A percentile compares a stretch with the other conserved stretches of the same genome.
Evolutionary conservation across 2,329 filamentous ascomycete species (phyloP).

Genomic region (Alternaria conjuncta): DNA sequence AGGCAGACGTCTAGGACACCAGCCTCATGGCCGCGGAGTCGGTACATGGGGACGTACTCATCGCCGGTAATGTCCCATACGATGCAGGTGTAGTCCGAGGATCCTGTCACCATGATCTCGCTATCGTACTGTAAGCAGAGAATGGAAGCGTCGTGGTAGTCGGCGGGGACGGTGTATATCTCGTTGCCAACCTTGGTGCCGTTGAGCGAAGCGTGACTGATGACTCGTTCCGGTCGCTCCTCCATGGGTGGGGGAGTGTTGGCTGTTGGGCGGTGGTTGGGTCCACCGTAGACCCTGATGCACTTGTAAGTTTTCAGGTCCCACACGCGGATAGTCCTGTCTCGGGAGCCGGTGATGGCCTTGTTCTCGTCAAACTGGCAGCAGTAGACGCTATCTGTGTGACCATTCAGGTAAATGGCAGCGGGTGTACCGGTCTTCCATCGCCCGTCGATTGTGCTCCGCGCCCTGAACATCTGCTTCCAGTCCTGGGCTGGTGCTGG

Average conservation of each 20-base stretch:
- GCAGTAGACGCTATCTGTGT: constrained; percentile 96
- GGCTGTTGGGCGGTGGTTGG: constrained; percentile 63
- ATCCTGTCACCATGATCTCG: constrained; percentile 90
- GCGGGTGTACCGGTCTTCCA: constrained; percentile 82
- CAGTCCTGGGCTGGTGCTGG: constrained; percentile 68
- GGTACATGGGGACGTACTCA: constrained; percentile 67
- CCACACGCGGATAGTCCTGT: constrained; percentile 96
- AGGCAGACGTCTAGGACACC: constrained; percentile 95
- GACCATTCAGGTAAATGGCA: constrained; percentile 88
- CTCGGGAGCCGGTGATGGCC: constrained; percentile 94
- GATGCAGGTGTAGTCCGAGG: constrained; percentile 89
- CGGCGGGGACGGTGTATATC: constrained; percentile 54
- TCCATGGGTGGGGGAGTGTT: constrained; percentile 56
- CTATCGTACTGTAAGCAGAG: constrained; percentile 95
- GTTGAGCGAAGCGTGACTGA: constrained; percentile 55
- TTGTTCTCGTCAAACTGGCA: constrained; percentile 98
- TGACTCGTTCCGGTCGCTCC: constrained; percentile 52
- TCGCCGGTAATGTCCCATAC: constrained; percentile 87
- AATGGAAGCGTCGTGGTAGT: constrained; percentile 89
- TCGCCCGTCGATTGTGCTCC: constrained; percentile 74
- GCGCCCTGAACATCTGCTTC: constrained; percentile 82
- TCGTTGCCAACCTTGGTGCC: constrained; percentile 54
- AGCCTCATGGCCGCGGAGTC: constrained; percentile 78
- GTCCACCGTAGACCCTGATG: constrained; percentile 80
- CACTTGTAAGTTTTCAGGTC: constrained; percentile 90